Base-by-base conservation (phyloP, 306 rosid species). In the Castanopsis chinensis region DNA sequence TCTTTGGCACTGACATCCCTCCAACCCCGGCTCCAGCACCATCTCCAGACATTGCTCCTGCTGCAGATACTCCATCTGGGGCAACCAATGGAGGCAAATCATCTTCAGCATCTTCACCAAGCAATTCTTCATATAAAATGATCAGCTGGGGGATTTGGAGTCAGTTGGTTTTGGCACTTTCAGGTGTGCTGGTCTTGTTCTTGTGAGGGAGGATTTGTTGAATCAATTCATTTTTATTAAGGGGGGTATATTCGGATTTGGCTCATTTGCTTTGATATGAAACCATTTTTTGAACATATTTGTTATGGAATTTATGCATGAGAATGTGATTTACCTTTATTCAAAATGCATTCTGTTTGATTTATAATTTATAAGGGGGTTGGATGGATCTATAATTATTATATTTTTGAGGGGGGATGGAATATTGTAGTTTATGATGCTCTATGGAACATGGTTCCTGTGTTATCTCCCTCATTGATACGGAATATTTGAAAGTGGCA, bases 21-120 rank as follows among this genome's bases (percentile, higher is more conserved):
- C 99, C 96, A 7, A 74, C 85, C 0, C 83, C 92, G 0, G 98
- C 98, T n/a, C 99, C 98, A 23, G 92, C 94, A 14, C 99, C 98
- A 0, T 83, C 93, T 58, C 98, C 98, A 0, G 89, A 81, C 0
- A 30, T 79, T 57, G 87, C 94, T 1, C 98, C 99, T 0, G 93
- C 85, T 28, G 98, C 98, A 7, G 99, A 95, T 83, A 54, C 91
- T 80, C 98, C 96, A 13, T 54, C 74, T 27, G 81, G 72, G 19
- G 70, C 54, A 21, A 55, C 61, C 4, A 20, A 79, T 69, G 81
- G 75, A 13, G 89, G 77, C 78, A 85, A 74, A 15, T 52, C 92
- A 2, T 92, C 98, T 41, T 88, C 97, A 30, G 75, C 84, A 30
- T 81, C 92, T 41, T 75, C 89, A 17, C 89, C 77, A n/a, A 76